phyloP scores from a whole-genome alignment of 495 filamentous ascomycete species.

The Penicillium verhagenii region DNA sequence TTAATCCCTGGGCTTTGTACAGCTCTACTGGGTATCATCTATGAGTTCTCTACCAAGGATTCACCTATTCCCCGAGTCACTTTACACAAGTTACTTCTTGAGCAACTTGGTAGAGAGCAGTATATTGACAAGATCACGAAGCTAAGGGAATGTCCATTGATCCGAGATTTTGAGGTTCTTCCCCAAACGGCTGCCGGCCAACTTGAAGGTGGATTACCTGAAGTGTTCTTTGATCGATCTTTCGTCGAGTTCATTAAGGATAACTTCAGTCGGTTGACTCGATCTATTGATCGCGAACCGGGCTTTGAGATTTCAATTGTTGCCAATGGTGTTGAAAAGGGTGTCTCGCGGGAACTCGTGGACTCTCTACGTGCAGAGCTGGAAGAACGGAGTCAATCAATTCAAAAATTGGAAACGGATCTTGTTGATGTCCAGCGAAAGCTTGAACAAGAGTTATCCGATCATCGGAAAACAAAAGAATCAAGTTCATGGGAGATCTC shows the following conservation, averaged over 20 bases:
- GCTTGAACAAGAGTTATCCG: conserved; percentile 73
- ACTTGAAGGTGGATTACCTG: conserved; percentile 63
- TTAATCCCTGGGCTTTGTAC: conserved; percentile 81
- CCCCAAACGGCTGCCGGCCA: conserved; percentile 61
- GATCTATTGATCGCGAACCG: conserved; percentile 90
- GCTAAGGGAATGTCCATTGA: conserved; percentile 73
- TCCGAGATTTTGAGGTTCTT: conserved; percentile 90
- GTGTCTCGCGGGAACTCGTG: conserved; percentile 77
- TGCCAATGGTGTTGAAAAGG: conserved; percentile 76
- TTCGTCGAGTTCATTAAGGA: conserved; percentile 97
- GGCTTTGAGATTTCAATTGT: conserved; percentile 78
- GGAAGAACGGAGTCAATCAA: conserved; percentile 64
- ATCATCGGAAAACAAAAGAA: conserved; percentile 72
- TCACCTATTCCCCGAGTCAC: conserved; percentile 84
- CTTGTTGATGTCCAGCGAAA: conserved; percentile 64
- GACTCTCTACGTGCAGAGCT: conserved; percentile 79
- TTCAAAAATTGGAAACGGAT: conserved; percentile 68
- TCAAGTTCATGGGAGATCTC: conserved; percentile 60
- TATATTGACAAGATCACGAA: conserved; percentile 84
- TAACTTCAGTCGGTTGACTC: conserved; percentile 81
- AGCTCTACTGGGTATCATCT: conserved; percentile 81
- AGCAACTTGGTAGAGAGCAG: conserved; percentile 78
- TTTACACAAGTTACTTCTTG: conserved; percentile 75
- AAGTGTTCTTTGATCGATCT: conserved; percentile 79
- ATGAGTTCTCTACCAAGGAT: conserved; percentile 97